Base-by-base conservation (phyloP, 768 basidiomycete species). In the Hortiboletus flavorubellus region DNA sequence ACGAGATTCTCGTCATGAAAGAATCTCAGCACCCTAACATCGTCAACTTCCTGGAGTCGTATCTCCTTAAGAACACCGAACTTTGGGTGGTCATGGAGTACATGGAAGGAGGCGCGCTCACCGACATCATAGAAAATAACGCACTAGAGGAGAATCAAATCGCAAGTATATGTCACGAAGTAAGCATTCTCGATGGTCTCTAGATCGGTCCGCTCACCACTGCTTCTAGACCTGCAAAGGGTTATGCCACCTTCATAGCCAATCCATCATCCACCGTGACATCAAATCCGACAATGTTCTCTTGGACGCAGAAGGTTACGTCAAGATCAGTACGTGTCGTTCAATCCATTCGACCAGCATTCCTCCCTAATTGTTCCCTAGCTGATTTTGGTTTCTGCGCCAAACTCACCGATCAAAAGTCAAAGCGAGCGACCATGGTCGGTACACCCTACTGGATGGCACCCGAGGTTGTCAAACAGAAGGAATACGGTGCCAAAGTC, bases 371-470 rank as follows among this genome's bases (percentile, higher is more conserved):
- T 26, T n/a, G 5, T n/a, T 41, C 21, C 51, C 29, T 64, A 97
- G 94, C 94, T 65, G 94, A 96, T 69, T 98, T 98, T 66, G 94
- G 94, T 43, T 97, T 96, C 78, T 96, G 93, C 61, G 94, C 94
- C 54, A 95, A 96, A 70, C 79, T 98, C 30, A 95, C 94, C 1
- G 93, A 95, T 64, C 91, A 96, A 73, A 97, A 96, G 71, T 94
- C 91, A 40, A 96, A 96, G 73, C 89, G 94, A 49, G 93, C 93
- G 31, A 96, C 93, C n/a, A 96, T 96, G 94, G 93, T 97, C 5
- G 94, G 94, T 34, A 96, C 93, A 11, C 94, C 94, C 1, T 96
- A 96, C 73, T 96, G 94, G 94, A 97, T 97, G 94, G 94, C 94
- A 3, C 94, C 94, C n/a, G 94, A 97, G 71, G 93, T 97, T 49